Base-by-base conservation (phyloP, 2,329 filamentous ascomycete species). In the Colletotrichum sojae region DNA sequence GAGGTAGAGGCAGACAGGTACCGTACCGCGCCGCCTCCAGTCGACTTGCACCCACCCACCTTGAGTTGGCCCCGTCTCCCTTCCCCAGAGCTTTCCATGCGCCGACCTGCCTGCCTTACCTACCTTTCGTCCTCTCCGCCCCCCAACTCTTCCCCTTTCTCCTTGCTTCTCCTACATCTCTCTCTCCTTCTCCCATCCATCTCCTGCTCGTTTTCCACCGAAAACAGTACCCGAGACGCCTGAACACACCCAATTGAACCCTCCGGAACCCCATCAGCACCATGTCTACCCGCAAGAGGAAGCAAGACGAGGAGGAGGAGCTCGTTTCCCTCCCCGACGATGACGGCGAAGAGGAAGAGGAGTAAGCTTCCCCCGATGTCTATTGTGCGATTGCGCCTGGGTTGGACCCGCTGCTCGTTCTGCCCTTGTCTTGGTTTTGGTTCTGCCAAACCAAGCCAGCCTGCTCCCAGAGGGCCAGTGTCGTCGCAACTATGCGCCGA, bases 281-380 rank as follows among this genome's bases (percentile, higher is more conserved):
- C 71, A 86, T 86, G 83, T 82, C 83, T 67, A 78, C 81, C 74
- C 85, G 85, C 75, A 87, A 87, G 84, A 84, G 85, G 81, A 86
- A 85, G 82, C 83, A 84, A 74, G 83, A 83, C 25, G 84, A 86
- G 72, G 83, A 85, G 76, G 85, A 86, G 67, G 85, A 87, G 79
- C 84, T 88, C 40, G 83, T 88, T 70, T 86, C 85, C 70, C 83
- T 88, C 63, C 85, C 85, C 62, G 85, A 86, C 69, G 85, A 82
- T 55, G 82, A 83, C 55, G 84, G 85, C 69, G 83, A 86, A 74
- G 85, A 86, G 74, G 85, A 87, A 76, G 84, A 87, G 76, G 85
- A 87, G 85, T 87, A 83, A 83, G 85, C 76, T 54, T 60, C 27
- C 22, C 40, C 62, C 18, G 27, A 6, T 43, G 13, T 13, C 45